phyloP scores from a whole-genome alignment of 768 basidiomycete genomes.

The Neoboletus subvelutipes region DNA sequence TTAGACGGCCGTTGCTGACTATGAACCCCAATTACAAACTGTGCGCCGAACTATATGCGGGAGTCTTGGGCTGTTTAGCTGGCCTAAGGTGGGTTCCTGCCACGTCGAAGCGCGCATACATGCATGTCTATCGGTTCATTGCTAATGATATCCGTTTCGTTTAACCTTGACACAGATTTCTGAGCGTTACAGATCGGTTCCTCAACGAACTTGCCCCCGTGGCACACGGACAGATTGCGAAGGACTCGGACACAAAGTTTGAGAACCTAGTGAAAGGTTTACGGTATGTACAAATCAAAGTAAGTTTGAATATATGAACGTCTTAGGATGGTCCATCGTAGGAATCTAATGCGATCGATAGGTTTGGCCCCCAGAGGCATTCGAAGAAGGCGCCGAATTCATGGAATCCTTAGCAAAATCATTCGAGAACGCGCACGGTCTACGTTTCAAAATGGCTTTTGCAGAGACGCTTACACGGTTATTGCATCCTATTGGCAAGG shows the following conservation, averaged over 20 bases:
- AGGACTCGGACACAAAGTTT: conserved; percentile 77
- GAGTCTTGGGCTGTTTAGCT: conserved; percentile 80
- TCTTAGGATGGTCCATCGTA: not conserved
- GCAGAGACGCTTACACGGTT: conserved; percentile 77
- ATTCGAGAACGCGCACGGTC: conserved; percentile 81
- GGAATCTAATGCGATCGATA: conserved; percentile 27
- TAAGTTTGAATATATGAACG: conserved; percentile 24
- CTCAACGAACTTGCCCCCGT: conserved; percentile 75
- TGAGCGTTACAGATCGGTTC: conserved; percentile 92
- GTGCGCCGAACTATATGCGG: conserved; percentile 81
- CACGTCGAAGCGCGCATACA: not conserved
- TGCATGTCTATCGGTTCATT: not conserved
- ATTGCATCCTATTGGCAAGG: conserved; percentile 88
- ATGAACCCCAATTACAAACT: conserved; percentile 74
- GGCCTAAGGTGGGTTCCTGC: conserved; percentile 61
- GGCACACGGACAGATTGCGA: conserved; percentile 70
- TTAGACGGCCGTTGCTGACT: conserved; percentile 60
- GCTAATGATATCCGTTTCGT: not conserved
- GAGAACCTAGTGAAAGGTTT: conserved; percentile 85
- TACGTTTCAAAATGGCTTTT: conserved; percentile 78
- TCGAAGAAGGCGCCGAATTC: conserved; percentile 93
- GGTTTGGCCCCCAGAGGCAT: conserved; percentile 93
- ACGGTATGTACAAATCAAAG: conserved; percentile 81
- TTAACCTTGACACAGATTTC: conserved; percentile 52
- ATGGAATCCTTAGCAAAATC: conserved; percentile 79